Percentiles rank a stretch among this genome's conserved stretches.
Evolutionary conservation across 306 rosid species (phyloP).

Genomic region (Quercus ilex): DNA sequence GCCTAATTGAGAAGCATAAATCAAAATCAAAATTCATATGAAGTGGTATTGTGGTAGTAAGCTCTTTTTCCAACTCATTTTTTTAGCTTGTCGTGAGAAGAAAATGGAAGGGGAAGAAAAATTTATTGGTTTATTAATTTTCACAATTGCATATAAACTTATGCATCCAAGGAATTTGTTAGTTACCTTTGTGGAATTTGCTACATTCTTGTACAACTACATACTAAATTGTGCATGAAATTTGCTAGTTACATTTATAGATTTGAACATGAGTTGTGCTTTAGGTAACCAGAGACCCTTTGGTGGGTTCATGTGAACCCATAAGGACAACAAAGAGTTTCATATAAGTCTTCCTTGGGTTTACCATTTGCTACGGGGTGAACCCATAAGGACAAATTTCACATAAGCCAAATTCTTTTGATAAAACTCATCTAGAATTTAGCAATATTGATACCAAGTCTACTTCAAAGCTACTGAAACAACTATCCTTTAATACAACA

Average conservation of each 20-base stretch:
- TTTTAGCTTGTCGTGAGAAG: background rate
- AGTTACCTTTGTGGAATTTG: no score
- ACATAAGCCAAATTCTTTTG: no score
- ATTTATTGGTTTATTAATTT: background rate
- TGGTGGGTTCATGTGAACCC: conserved; percentile 96
- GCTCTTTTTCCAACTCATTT: background rate
- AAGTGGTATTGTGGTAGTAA: background rate
- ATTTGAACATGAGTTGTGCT: conserved; percentile 96
- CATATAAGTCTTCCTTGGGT: conserved; percentile 95
- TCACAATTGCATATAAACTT: background rate
- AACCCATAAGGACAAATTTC: conserved; percentile 35
- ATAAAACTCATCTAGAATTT: no score
- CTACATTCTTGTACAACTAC: conserved; percentile 5
- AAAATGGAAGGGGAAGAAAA: background rate
- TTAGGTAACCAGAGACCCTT: conserved; percentile 88
- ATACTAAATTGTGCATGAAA: background rate
- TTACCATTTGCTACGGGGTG: conserved; percentile 93
- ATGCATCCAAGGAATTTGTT: background rate
- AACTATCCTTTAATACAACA: no score
- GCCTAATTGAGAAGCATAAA: background rate
- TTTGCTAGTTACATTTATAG: conserved; percentile 63
- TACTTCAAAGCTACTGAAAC: no score
- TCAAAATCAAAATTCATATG: background rate
- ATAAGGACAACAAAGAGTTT: conserved; percentile 86
- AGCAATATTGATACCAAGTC: no score